Evolutionary conservation across 768 basidiomycete species (phyloP).

Genomic region (Coprinellus micaceus): DNA sequence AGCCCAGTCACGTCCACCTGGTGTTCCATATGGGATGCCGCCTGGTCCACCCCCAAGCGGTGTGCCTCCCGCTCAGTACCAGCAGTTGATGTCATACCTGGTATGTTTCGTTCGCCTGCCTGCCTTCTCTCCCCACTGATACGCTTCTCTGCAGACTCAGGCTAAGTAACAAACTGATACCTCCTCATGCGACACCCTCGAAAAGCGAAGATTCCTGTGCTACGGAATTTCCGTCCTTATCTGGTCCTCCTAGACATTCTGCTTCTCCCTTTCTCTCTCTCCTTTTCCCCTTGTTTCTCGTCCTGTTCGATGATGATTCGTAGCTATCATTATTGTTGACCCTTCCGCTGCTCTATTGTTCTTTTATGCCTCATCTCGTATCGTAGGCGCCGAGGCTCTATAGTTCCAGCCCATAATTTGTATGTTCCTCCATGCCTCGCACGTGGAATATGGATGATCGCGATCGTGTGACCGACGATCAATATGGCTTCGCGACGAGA

Average conservation of each 20-base stretch:
- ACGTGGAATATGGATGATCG: constrained; percentile 5
- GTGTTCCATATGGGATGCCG: constrained; percentile 33
- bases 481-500: constrained; percentile 4
- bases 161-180: neutral
- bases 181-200: neutral
- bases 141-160: neutral
- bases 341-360: neutral
- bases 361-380: neutral
- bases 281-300: no score
- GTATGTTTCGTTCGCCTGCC: constrained; percentile 34
- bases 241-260: neutral
- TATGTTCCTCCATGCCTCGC: neutral
- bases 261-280: no score
- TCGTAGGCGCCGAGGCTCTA: neutral
- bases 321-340: neutral
- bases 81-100: constrained; percentile 67
- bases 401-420: neutral
- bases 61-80: constrained; percentile 45
- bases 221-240: neutral
- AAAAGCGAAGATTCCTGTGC: neutral
- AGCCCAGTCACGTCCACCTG: constrained; percentile 52
- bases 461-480: constrained; percentile 9
- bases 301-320: neutral
- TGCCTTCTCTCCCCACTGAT: neutral
- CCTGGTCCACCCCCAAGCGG: constrained; percentile 35